Evolutionary conservation across 108 stramenopile genomes (phyloP).

Genomic region (Cyclotella baltica): DNA sequence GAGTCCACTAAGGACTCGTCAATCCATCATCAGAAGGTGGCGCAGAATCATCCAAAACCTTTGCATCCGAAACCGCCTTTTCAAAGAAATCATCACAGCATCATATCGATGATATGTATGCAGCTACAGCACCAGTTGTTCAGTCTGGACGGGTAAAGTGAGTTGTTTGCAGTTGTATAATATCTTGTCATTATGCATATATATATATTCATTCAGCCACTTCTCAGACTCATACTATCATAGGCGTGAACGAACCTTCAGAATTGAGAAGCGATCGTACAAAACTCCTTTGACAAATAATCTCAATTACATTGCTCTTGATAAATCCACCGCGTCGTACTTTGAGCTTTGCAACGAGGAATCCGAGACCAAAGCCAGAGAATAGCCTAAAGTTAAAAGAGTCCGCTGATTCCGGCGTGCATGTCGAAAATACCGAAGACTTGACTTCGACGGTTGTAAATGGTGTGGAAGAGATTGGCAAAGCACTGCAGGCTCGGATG

Average conservation of each 20-base stretch:
- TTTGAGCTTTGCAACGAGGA: slow-evolving; percentile 99
- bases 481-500: slow-evolving; percentile 86
- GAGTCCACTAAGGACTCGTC: no score
- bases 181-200: slow-evolving; percentile 7
- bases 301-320: slow-evolving; percentile 73
- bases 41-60: slow-evolving; percentile 74
- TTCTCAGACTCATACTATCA: slow-evolving; percentile 90
- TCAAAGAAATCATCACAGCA: slow-evolving; percentile 80
- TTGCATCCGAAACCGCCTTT: slow-evolving; percentile 96
- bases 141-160: slow-evolving; percentile 88
- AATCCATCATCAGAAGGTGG: slow-evolving; percentile 63
- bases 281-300: slow-evolving; percentile 93
- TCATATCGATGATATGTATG: slow-evolving; percentile 90
- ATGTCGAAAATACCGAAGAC: slow-evolving; percentile 91
- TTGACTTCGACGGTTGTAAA: slow-evolving; percentile 83
- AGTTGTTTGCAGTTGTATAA: slow-evolving; percentile 21
- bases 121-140: slow-evolving; percentile 93
- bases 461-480: slow-evolving; percentile 78
- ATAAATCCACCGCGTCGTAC: slow-evolving; percentile 85
- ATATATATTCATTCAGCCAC: neutral
- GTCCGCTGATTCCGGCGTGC: slow-evolving; percentile 78
- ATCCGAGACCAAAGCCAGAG: slow-evolving; percentile 87
- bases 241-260: slow-evolving; percentile 81
- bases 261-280: slow-evolving; percentile 92
- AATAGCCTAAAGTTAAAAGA: slow-evolving; percentile 84